Conservation (phyloP, 345 rosid species). For the Anastatica hierochuntica region DNA sequence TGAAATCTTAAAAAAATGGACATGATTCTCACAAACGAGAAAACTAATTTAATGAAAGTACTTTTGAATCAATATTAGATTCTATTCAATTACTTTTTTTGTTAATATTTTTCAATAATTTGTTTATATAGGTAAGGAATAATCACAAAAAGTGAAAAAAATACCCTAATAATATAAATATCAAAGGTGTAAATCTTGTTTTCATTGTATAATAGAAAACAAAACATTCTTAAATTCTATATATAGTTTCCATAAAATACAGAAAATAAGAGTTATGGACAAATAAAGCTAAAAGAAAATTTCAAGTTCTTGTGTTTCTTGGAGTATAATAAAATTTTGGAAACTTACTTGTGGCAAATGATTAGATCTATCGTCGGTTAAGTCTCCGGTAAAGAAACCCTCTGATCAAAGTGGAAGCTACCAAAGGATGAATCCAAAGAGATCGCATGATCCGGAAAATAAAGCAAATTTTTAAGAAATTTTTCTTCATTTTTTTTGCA, state of each 20-base stretch:
- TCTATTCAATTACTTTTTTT: background rate
- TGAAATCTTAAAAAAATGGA: background rate
- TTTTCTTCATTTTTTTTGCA: background rate
- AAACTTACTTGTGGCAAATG: conserved; percentile 18
- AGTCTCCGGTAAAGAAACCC: conserved; percentile 2
- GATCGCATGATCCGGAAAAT: conserved; percentile 75
- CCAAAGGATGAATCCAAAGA: conserved; percentile 79
- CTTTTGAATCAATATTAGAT: background rate
- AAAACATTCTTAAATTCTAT: background rate
- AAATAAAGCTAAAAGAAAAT: background rate
- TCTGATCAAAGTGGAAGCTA: conserved; percentile 33
- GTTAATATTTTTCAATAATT: background rate
- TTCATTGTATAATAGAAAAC: background rate
- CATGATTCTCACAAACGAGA: too few species aligned
- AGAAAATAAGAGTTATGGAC: background rate
- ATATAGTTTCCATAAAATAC: background rate
- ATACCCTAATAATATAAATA: background rate
- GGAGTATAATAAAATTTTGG: conserved; percentile 7
- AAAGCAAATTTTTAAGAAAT: background rate
- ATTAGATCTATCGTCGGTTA: conserved; percentile 7
- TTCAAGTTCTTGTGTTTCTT: background rate
- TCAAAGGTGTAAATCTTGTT: background rate
- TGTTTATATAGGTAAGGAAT: background rate
- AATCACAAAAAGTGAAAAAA: background rate
- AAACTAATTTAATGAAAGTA: background rate